Evolutionary conservation across 768 basidiomycete genomes (phyloP).

Genomic region (Tylopilus plumbeoviolaceoides): DNA sequence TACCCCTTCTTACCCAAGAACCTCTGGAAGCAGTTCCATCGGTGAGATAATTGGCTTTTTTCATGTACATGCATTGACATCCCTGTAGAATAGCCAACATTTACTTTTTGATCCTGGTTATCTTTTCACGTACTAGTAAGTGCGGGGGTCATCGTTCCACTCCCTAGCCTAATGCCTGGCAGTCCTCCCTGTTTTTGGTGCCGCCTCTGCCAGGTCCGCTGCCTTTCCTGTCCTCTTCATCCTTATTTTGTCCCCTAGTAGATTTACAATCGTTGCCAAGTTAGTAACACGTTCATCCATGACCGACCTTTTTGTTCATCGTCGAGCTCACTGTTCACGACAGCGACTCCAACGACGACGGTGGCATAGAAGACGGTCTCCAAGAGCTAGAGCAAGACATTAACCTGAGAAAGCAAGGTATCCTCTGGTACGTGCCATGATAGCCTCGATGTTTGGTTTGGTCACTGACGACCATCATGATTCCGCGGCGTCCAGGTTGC

Average conservation of each 20-base stretch:
- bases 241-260: constrained; percentile 39
- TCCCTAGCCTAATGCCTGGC: constrained; percentile 12
- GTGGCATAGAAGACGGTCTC: constrained; percentile 60
- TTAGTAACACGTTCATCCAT: no score
- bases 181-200: constrained; percentile 85
- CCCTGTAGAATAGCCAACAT: constrained; percentile 75
- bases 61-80: background rate
- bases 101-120: constrained; percentile 82
- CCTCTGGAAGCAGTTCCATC: constrained; percentile 89
- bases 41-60: constrained; percentile 40
- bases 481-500: constrained; percentile 45
- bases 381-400: constrained; percentile 80
- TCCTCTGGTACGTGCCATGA: constrained; percentile 53
- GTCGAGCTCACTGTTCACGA: no score
- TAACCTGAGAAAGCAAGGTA: constrained; percentile 71
- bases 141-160: background rate
- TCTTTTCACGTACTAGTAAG: constrained; percentile 77
- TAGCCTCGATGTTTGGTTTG: background rate
- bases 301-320: no score
- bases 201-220: constrained; percentile 74
- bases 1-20: constrained; percentile 91
- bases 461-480: background rate
- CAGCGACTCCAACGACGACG: no score
- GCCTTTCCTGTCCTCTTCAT: constrained; percentile 85
- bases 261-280: no score